Evolutionary conservation across 1,284 basidiomycete species (phyloP).

Genomic region (Chalciporus sp.): DNA sequence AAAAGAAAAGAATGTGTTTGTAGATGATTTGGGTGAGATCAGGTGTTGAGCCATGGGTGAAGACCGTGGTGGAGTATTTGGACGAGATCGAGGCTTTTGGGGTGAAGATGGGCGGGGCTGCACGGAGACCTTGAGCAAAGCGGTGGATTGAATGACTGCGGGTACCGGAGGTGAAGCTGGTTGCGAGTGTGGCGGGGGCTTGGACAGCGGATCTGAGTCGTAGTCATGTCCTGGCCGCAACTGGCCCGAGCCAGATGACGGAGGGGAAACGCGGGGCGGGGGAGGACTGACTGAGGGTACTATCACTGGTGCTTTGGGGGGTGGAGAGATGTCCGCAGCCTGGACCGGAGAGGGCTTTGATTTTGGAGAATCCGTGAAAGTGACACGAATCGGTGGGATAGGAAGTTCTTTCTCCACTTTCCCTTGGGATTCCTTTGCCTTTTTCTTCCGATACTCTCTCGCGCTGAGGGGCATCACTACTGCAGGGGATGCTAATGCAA

Average conservation of each 20-base stretch:
- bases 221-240: neutral
- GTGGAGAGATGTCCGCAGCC: slow-evolving; percentile 7
- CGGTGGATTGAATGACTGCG: slow-evolving; percentile 1
- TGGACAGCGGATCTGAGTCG: slow-evolving; percentile 2
- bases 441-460: slow-evolving; percentile 29
- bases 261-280: neutral
- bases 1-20: slow-evolving; percentile 31
- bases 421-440: slow-evolving; percentile 5
- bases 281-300: slow-evolving; percentile 7
- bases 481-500: slow-evolving; percentile 29
- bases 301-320: slow-evolving; percentile 16
- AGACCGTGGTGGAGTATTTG: slow-evolving; percentile 20
- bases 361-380: slow-evolving; percentile 13
- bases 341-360: neutral
- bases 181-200: slow-evolving; percentile 11
- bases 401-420: slow-evolving; percentile 6
- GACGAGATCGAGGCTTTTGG: slow-evolving; percentile 15
- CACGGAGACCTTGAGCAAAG: slow-evolving; percentile 3
- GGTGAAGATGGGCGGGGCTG: slow-evolving; percentile 8
- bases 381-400: slow-evolving; percentile 5
- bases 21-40: slow-evolving; percentile 33
- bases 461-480: slow-evolving; percentile 36
- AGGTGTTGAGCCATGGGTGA: slow-evolving; percentile 18
- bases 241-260: neutral
- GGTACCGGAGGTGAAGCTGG: neutral